Evolutionary conservation across 1,139 yeast species (phyloP), one percentile per base, ranked within the genome.

Genomic region (Dujonia santamariae): DNA sequence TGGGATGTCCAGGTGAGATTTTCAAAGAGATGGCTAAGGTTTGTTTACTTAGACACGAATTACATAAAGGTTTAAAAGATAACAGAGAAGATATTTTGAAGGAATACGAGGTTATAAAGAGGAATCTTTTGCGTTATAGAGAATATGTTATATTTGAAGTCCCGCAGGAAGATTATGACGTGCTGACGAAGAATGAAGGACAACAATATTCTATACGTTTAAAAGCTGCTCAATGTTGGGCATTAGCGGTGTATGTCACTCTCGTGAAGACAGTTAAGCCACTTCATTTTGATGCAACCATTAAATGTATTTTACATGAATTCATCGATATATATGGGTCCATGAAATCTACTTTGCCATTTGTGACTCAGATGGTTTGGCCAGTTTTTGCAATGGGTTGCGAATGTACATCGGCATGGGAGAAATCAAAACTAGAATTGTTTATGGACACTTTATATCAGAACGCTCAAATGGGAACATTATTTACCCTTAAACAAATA

Each of bases 321-420:
- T 75, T 75, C 43, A 63, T 74, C 2, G 56, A 59, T 9, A 62
- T 65, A 2, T 73, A 74, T 43, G 57, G 61, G 2, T 51, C 70
- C 0, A 54, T 75, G 63, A 65, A 70, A 16, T 48, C 67, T 1
- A 46, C 48, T 6, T 61, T 72, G 2, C 75, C 78, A 2, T 50
- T 67, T 18, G 69, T 72, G 2, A 72, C 78, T 1, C 80, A 75
- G 44, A 75, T 75, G 80, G 78, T 75, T 2, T 75, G 80, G 80
- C 80, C 80, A 0, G 56, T 74, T 1, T 72, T 69, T 47, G 69
- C 71, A 7, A 56, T 74, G 30, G 74, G 70, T 2, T 57, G 75
- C 31, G 66, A 62, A 39, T 65, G 74, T 35, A 42, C 45, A 11
- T 53, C 61, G 0, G 46, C 38, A 0, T 53, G 43, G 15, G 72